Conservation (phyloP, 202 grass and related monocot genomes). For the Panicum virgatum region DNA sequence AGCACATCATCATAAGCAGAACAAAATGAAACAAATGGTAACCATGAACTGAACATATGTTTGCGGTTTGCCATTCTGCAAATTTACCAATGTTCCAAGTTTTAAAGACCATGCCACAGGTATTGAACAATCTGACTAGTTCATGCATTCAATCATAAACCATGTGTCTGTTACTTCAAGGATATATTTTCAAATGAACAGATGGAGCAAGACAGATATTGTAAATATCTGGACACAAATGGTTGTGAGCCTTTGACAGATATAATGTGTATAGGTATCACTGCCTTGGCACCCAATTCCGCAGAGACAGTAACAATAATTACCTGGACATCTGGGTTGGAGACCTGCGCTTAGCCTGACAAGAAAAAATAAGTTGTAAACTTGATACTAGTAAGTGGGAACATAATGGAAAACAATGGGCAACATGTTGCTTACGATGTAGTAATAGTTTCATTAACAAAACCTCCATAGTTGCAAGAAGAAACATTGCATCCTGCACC, state of each 20-base stretch:
- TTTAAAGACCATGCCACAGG: background rate
- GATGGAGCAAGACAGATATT: background rate
- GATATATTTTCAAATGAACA: background rate
- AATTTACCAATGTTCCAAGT: too few species aligned
- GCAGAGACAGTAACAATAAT: slow-evolving; percentile 20
- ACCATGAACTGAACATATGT: background rate
- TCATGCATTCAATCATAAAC: background rate
- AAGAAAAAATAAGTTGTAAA: slow-evolving; percentile 10
- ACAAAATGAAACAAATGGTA: background rate
- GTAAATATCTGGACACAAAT: background rate
- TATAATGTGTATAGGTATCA: background rate
- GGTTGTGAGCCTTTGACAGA: background rate
- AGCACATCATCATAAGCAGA: background rate
- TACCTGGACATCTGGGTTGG: slow-evolving; percentile 88
- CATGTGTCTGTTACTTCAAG: background rate
- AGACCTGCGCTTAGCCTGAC: slow-evolving; percentile 64
- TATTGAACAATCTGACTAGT: background rate
- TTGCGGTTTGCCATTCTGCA: too few species aligned
- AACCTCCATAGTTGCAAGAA: slow-evolving; percentile 79
- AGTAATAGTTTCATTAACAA: slow-evolving; percentile 77
- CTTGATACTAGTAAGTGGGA: background rate
- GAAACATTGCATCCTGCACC: slow-evolving; percentile 87
- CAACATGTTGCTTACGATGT: slow-evolving; percentile 57
- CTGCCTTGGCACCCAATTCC: background rate
- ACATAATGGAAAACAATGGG: background rate